These are phyloP conservation scores for Panaeolus cyanescens DNA, from an alignment of 768 basidiomycete species.

Conservation along the genomic window DNA sequence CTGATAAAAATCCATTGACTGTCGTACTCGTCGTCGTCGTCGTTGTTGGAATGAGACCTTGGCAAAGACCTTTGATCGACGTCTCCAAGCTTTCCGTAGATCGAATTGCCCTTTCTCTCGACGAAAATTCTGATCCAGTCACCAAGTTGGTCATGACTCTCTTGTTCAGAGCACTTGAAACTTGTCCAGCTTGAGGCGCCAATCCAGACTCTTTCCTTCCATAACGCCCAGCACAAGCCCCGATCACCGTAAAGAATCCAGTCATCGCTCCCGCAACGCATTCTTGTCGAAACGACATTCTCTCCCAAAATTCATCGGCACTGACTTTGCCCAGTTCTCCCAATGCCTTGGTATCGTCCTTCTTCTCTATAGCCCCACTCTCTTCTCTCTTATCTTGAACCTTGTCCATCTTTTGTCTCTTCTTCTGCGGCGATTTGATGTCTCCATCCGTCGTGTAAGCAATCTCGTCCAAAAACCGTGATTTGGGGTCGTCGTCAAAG, in stretches of 20 bases:
- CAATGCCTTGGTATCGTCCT: constrained; percentile 23
- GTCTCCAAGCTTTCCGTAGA: constrained; percentile 74
- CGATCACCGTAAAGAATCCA: constrained; percentile 83
- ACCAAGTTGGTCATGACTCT: constrained; percentile 70
- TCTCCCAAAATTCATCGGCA: constrained; percentile 92
- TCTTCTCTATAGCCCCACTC: constrained; percentile 18
- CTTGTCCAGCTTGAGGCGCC: constrained; percentile 58
- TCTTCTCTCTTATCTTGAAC: constrained; percentile 16
- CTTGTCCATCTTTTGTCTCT: constrained; percentile 48
- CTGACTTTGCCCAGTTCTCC: constrained; percentile 63
- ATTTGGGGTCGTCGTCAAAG: constrained; percentile 97
- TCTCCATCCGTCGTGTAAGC: constrained; percentile 68
- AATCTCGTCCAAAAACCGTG: constrained; percentile 90
- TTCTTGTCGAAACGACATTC: constrained; percentile 96
- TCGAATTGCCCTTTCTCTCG: constrained; percentile 58
- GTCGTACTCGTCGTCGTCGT: not conserved
- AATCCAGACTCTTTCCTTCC: constrained; percentile 36
- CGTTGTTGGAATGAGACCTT: constrained; percentile 42
- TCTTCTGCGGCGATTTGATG: constrained; percentile 62
- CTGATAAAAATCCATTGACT: not conserved
- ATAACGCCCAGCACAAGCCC: constrained; percentile 27
- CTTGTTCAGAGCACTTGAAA: constrained; percentile 66
- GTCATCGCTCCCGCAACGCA: constrained; percentile 89
- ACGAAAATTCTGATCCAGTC: constrained; percentile 79
- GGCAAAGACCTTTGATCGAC: constrained; percentile 71